Conservation (phyloP, 805 yeast genomes). For the Candida easanensis region DNA sequence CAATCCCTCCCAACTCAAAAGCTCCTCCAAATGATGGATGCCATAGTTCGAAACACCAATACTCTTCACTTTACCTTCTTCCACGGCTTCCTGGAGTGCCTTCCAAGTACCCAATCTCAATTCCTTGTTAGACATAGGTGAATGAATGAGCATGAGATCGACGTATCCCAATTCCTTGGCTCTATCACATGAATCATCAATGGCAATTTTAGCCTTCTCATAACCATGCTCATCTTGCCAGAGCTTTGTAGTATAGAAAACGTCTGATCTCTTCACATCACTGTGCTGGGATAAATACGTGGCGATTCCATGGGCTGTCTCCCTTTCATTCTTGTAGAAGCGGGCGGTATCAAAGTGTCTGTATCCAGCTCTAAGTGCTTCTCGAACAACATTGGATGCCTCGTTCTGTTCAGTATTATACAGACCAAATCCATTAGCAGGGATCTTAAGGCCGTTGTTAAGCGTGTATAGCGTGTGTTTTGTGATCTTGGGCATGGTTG, state of each 20-base stretch:
- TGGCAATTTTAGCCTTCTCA: constrained; percentile 49
- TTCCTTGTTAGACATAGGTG: constrained; percentile 50
- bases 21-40: constrained; percentile 51
- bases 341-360: constrained; percentile 27
- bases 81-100: constrained; percentile 46
- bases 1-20: constrained; percentile 51
- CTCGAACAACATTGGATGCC: constrained; percentile 18
- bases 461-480: constrained; percentile 19
- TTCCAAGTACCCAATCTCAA: constrained; percentile 45
- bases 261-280: constrained; percentile 21
- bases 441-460: constrained; percentile 23
- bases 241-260: constrained; percentile 26
- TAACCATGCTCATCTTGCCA: constrained; percentile 41
- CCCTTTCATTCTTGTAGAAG: constrained; percentile 21
- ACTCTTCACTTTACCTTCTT: constrained; percentile 50
- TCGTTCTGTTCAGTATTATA: constrained; percentile 23
- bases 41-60: constrained; percentile 69
- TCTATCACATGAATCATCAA: constrained; percentile 48
- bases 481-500: constrained; percentile 1
- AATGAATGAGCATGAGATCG: constrained; percentile 64
- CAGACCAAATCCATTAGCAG: constrained; percentile 25
- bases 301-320: constrained; percentile 22
- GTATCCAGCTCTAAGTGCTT: constrained; percentile 25
- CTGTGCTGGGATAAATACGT: constrained; percentile 21
- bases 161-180: constrained; percentile 57